Conservation (phyloP, 2,329 filamentous ascomycete genomes). For the Verticillium tricorpus region DNA sequence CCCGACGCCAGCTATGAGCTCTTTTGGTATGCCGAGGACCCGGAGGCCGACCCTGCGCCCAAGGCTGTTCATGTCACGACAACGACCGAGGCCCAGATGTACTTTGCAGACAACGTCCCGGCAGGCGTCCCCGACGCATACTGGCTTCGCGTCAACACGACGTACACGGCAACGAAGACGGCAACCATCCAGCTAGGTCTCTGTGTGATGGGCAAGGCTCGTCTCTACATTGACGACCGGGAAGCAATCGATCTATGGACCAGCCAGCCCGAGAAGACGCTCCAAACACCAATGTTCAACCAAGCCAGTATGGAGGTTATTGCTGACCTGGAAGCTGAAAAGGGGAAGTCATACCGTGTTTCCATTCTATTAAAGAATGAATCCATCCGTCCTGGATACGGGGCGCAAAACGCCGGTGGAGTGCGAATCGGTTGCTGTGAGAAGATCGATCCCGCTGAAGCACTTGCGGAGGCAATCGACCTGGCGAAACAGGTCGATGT, state of each 20-base stretch:
- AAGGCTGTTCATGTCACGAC: conserved; percentile 5
- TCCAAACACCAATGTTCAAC: conserved; percentile 12
- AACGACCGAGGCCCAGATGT: conserved; percentile 10
- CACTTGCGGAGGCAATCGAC: conserved; percentile 9
- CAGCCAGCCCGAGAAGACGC: conserved; percentile 9
- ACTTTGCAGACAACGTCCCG: conserved; percentile 11
- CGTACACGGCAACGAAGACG: conserved; percentile 2
- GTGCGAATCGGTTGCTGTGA: conserved; percentile 4
- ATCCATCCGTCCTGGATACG: conserved; percentile 15
- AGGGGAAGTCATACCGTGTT: conserved; percentile 2
- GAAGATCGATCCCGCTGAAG: conserved; percentile 6
- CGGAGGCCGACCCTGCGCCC: conserved; percentile 1
- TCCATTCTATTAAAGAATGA: conserved; percentile 12
- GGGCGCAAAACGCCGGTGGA: conserved; percentile 13
- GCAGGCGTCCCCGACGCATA: conserved; percentile 7
- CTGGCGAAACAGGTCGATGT: conserved; percentile 52
- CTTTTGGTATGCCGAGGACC: conserved; percentile 8
- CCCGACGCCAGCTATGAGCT: conserved; percentile 6
- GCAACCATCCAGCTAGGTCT: conserved; percentile 23
- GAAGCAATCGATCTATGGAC: conserved; percentile 22
- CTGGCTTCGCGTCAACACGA: conserved; percentile 8
- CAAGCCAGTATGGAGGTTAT: conserved; percentile 11
- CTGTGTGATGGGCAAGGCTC: conserved; percentile 26
- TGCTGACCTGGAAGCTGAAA: not conserved
- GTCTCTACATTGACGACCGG: conserved; percentile 23